Percentiles rank a stretch among this genome's conserved stretches.
Conservation (phyloP, 768 basidiomycete species). For the Grammothele lineata region DNA sequence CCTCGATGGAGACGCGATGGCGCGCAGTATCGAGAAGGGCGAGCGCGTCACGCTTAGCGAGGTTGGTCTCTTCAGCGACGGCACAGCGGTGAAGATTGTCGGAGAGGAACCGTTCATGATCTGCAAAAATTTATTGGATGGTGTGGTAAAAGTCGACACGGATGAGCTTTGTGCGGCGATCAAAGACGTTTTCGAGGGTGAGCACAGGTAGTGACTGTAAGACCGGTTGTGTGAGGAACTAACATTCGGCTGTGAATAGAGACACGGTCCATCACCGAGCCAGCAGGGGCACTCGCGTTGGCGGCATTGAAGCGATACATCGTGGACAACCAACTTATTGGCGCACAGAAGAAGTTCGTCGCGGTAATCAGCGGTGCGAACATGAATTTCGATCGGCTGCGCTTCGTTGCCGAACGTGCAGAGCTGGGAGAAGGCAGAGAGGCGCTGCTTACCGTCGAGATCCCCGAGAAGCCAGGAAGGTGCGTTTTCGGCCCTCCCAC, state of each 20-base stretch:
- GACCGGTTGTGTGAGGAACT: too few species aligned
- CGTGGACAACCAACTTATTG: constrained; percentile 71
- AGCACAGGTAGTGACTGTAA: constrained; percentile 18
- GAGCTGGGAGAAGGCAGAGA: constrained; percentile 95
- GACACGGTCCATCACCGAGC: constrained; percentile 94
- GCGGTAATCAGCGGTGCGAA: constrained; percentile 94
- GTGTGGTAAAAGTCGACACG: constrained; percentile 80
- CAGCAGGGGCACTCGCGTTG: constrained; percentile 88
- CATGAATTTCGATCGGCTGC: constrained; percentile 96
- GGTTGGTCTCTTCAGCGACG: constrained; percentile 95
- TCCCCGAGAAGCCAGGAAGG: constrained; percentile 93
- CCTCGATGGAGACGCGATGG: constrained; percentile 92
- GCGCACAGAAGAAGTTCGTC: constrained; percentile 84
- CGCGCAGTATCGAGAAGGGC: constrained; percentile 72
- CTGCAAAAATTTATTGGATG: constrained; percentile 81
- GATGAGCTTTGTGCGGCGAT: constrained; percentile 98
- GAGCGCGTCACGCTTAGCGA: constrained; percentile 80
- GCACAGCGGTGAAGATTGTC: constrained; percentile 94
- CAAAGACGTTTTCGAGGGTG: constrained; percentile 98
- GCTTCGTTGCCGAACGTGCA: constrained; percentile 98
- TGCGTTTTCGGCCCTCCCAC: too few species aligned
- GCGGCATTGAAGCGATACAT: constrained; percentile 92
- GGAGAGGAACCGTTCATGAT: constrained; percentile 94
- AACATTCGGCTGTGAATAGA: too few species aligned
- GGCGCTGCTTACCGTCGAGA: constrained; percentile 88